Evolutionary conservation across 78 protist species (phyloP), one percentile per base, ranked within the genome.

Genomic region (Protostelium mycophagum): DNA sequence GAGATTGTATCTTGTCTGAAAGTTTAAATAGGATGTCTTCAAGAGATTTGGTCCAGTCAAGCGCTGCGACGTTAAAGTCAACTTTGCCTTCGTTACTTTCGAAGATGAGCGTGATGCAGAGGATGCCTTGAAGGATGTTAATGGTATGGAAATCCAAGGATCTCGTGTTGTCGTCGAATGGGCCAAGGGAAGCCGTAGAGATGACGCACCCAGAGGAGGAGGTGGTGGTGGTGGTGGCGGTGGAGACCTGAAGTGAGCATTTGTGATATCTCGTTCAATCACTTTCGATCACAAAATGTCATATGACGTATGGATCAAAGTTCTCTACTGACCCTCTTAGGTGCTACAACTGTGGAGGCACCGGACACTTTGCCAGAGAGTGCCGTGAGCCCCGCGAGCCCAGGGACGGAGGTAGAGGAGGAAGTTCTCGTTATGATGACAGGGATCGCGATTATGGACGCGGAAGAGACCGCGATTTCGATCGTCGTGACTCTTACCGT

Each of bases 71-170:
- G 36, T 85, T 37, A 85, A 85, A 38, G 87, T 35, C 5, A 35
- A 35, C 87, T 85, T 36, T 34, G 87, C 87, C 34, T 85, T 85
- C 37, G 34, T 85, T 37, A 34, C 87, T 25, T 85, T 85, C 36
- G 87, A 85, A 38, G 87, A 85, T n/a, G 23, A 10, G 38, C 0
- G 87, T 9, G 87, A 85, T 34, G 87, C 87, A 10, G 87, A 85
- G 87, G 87, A 85, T 1, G 87, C 87, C 23, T 29, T 85, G 38
- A 35, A 34, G n/a, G 38, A 37, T 31, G 5, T 35, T 25, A 31
- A 85, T 16, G 38, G 34, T 31, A 34, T 10, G 63, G 37, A 85
- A 28, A 36, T 85, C 36, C 51, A 28, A 16, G 87, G 87, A 51
- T 51, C 73, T 51, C 73, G 73, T 16, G 16, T 51, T 16, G 73